Percentiles rank a stretch among this genome's conserved stretches.
Conservation (phyloP, 2,329 filamentous ascomycete genomes). For the Colletotrichum sp. region DNA sequence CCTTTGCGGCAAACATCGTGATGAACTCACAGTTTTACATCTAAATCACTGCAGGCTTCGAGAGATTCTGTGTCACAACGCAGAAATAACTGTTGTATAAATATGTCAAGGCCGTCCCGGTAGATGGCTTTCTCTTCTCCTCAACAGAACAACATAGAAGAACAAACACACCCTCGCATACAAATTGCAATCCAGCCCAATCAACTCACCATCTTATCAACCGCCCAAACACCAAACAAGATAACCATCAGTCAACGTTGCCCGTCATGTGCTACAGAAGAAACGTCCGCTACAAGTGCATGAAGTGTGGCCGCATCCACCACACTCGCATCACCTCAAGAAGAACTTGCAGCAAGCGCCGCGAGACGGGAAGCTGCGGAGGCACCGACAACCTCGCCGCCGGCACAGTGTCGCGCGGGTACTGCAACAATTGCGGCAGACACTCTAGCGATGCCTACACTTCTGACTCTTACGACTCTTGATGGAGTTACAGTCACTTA, state of each 20-base stretch:
- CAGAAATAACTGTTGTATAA: background rate
- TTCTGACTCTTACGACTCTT: background rate
- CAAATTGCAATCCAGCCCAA: background rate
- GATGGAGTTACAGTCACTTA: accelerated
- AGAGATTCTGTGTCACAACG: background rate
- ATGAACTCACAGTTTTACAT: background rate
- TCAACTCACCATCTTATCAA: background rate
- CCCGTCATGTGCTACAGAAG: background rate
- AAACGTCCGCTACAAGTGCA: background rate
- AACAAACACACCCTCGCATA: background rate
- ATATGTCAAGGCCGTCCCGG: background rate
- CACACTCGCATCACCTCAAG: background rate
- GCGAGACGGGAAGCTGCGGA: background rate
- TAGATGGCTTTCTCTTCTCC: background rate
- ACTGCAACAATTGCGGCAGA: background rate
- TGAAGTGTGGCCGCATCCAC: background rate
- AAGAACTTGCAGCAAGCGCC: background rate
- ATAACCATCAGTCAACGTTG: background rate
- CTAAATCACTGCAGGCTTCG: background rate
- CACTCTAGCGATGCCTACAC: background rate
- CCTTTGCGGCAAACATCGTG: background rate
- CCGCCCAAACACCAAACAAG: background rate
- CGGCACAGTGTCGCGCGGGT: background rate
- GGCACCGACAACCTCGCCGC: background rate
- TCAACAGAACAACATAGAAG: background rate